These are phyloP conservation scores for Tylopilus plumbeoviolaceoides DNA, from an alignment of 768 basidiomycete species.

Conservation along the genomic window DNA sequence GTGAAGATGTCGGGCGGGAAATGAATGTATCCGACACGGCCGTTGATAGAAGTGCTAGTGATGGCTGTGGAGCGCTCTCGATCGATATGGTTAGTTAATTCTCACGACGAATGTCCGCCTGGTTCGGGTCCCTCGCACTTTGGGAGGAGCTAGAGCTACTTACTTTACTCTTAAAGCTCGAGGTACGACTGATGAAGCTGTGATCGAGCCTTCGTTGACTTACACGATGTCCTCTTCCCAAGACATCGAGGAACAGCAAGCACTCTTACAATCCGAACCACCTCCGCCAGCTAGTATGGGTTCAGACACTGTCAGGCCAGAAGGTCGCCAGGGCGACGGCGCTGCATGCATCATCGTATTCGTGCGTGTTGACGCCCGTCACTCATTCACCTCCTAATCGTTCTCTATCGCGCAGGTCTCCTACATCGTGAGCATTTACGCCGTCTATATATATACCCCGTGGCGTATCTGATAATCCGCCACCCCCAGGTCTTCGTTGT, in stretches of 20 bases:
- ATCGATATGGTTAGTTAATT: too few species aligned
- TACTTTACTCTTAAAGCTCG: too few species aligned
- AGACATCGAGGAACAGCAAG: constrained; percentile 11
- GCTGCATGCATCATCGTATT: constrained; percentile 32
- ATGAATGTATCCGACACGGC: too few species aligned
- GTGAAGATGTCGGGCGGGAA: too few species aligned
- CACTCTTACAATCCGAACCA: constrained; percentile 8
- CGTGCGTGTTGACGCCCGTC: constrained; percentile 27
- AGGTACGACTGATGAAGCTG: too few species aligned
- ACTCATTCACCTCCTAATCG: not conserved
- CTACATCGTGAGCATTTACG: constrained; percentile 11
- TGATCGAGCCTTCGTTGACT: not conserved
- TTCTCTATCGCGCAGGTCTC: constrained; percentile 9
- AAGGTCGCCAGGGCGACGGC: constrained; percentile 37
- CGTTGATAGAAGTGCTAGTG: too few species aligned
- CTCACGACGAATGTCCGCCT: too few species aligned
- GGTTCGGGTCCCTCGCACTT: too few species aligned
- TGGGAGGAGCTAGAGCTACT: too few species aligned
- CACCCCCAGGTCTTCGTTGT: constrained; percentile 35
- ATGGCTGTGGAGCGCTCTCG: too few species aligned
- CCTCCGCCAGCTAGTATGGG: constrained; percentile 16
- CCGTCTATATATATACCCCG: not conserved
- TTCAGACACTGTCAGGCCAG: constrained; percentile 30
- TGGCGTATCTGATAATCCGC: not conserved
- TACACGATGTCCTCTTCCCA: constrained; percentile 1